These are phyloP conservation scores for Viridothelium virens DNA, from an alignment of 495 filamentous ascomycete genomes.

Conservation along the genomic window DNA sequence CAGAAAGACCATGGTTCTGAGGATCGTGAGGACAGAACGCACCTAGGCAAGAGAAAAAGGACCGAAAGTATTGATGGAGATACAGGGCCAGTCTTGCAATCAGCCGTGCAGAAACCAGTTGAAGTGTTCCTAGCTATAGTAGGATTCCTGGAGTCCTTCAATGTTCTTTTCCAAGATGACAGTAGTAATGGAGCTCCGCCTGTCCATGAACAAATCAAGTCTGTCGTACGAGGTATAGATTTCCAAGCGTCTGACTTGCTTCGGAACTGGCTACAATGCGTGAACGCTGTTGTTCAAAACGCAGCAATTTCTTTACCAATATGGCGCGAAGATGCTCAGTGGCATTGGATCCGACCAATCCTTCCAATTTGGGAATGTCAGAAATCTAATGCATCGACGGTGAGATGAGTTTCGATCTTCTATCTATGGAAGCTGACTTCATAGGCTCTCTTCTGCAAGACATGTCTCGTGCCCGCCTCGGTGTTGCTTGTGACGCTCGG, in stretches of 20 bases:
- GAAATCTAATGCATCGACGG: constrained; percentile 34
- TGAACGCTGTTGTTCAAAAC: not conserved
- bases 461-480: constrained; percentile 28
- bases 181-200: not conserved
- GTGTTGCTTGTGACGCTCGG: constrained; percentile 20
- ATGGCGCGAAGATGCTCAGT: not conserved
- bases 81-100: not conserved
- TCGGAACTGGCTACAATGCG: not conserved
- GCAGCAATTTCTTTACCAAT: not conserved
- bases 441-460: constrained; percentile 25
- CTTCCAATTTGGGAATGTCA: constrained; percentile 41
- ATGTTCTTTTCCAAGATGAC: constrained; percentile 13
- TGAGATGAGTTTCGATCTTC: constrained; percentile 18
- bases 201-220: not conserved
- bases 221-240: not conserved
- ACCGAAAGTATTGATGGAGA: not conserved
- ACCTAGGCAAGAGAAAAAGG: constrained; percentile 1
- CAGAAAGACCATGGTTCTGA: not conserved
- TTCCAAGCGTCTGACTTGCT: not conserved
- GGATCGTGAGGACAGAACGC: not conserved
- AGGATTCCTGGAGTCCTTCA: constrained; percentile 24
- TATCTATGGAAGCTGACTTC: not conserved
- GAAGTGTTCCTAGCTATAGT: not conserved
- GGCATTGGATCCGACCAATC: constrained; percentile 22
- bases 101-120: not conserved